Base-by-base conservation (phyloP, 2,329 filamentous ascomycete genomes). In the Aspergillus thermomutatus region DNA sequence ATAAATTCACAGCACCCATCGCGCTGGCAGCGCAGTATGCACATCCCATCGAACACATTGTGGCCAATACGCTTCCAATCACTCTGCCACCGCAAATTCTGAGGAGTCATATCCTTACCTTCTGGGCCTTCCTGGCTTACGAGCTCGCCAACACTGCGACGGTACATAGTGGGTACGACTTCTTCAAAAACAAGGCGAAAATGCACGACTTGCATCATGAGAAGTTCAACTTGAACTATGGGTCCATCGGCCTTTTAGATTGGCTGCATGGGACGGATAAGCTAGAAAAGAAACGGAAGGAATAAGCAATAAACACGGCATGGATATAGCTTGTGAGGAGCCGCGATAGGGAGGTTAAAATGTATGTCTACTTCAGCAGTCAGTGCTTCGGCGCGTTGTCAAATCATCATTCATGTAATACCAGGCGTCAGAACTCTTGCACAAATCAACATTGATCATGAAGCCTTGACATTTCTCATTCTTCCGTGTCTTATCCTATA, bases 161-260 rank as follows among this genome's bases (percentile, higher is more conserved):
- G 0, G 82, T 84, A 53, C 82, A 85, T 66, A 83, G 80, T 57
- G 83, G 83, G 6, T 85, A 82, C 64, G 81, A 84, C 52, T 84
- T 84, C 60, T 76, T 83, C n/a, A 21, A 54, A 2, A 59, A 60
- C 8, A 64, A 65, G 55, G 82, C 82, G 0, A 73, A 71, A 60
- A 78, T 77, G 66, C 83, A 86, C 68, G 83, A 86, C 69, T 66
- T 78, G 28, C 83, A 86, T 62, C 83, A 85, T 68, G 81, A 84
- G 72, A 77, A 77, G 60, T 84, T 84, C 61, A 77, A 78, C 55
- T 69, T 83, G 14, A 78, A 84, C 60, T 85, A 79, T 69, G 82
- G 82, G 1, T 78, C 75, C 0, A 71, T 83, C 59, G 81, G 80
- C 1, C 62, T 80, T 51, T 65, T 85, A 64, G 82, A 85, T 65